Percentiles rank a stretch among this genome's conserved stretches.
Evolutionary conservation across 108 stramenopile genomes (phyloP).

Genomic region (Parietichytrium sp.): DNA sequence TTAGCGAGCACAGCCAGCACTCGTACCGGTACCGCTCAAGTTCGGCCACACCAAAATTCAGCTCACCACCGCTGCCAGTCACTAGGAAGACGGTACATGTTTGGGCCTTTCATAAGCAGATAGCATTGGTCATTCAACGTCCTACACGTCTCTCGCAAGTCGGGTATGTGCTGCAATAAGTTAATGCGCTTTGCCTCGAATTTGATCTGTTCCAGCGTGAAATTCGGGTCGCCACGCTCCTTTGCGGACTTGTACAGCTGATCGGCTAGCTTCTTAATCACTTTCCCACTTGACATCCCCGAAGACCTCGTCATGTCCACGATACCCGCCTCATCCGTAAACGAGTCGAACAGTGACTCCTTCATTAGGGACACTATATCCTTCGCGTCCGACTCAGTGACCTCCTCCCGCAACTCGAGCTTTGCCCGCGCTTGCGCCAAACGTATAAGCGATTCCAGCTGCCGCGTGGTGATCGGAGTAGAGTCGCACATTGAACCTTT

Average conservation of each 20-base stretch:
- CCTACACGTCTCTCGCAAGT: constrained; percentile 55
- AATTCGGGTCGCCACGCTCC: constrained; percentile 44
- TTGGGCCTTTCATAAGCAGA: constrained; percentile 56
- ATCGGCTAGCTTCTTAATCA: constrained; percentile 54
- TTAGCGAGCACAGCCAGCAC: too few species aligned
- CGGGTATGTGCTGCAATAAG: constrained; percentile 44
- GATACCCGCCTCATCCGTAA: constrained; percentile 52
- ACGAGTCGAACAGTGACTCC: constrained; percentile 53
- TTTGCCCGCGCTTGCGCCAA: constrained; percentile 91
- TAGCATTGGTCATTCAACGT: constrained; percentile 55
- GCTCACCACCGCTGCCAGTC: too few species aligned
- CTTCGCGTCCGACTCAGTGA: constrained; percentile 86
- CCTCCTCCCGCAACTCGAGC: constrained; percentile 82
- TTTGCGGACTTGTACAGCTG: constrained; percentile 38
- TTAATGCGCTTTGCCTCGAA: constrained; percentile 42
- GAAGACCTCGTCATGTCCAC: constrained; percentile 51
- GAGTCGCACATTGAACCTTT: constrained; percentile 61
- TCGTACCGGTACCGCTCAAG: too few species aligned
- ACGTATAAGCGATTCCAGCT: constrained; percentile 90
- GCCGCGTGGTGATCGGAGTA: constrained; percentile 93
- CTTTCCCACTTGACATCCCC: constrained; percentile 38
- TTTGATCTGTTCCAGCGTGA: constrained; percentile 43
- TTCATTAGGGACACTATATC: constrained; percentile 89
- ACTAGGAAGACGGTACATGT: constrained; percentile 55
- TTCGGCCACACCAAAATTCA: too few species aligned